Conservation (phyloP, 2,329 filamentous ascomycete species). For the Fusarium aywerte region DNA sequence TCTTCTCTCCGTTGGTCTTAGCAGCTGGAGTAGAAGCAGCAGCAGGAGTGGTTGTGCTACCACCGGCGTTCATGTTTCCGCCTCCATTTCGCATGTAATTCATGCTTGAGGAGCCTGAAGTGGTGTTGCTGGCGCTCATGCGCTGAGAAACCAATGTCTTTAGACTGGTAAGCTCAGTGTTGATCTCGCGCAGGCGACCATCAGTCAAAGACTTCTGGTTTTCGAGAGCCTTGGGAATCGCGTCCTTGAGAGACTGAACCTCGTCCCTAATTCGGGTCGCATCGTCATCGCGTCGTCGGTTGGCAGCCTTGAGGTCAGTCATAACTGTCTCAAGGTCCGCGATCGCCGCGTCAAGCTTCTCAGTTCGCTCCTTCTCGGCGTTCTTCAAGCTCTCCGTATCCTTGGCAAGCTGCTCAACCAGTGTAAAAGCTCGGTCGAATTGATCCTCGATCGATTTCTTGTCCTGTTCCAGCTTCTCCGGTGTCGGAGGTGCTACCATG, state of each 20-base stretch:
- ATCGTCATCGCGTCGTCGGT: conserved; percentile 86
- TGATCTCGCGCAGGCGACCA: conserved; percentile 82
- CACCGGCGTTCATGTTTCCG: too few relatives aligned
- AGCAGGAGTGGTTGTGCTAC: conserved; percentile 41
- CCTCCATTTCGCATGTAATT: conserved; percentile 44
- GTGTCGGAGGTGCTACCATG: conserved; percentile 90
- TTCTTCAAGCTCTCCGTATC: conserved; percentile 91
- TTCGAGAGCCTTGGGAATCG: conserved; percentile 88
- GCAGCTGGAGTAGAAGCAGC: conserved; percentile 43
- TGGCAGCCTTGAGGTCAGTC: conserved; percentile 81
- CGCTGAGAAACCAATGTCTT: conserved; percentile 83
- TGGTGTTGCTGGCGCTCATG: conserved; percentile 57
- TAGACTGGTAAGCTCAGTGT: conserved; percentile 87
- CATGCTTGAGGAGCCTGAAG: conserved; percentile 44
- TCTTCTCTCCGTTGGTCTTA: conserved; percentile 46
- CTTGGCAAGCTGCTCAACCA: conserved; percentile 90
- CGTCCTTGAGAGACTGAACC: conserved; percentile 81
- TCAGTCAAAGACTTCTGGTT: conserved; percentile 88
- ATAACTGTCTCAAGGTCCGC: conserved; percentile 87
- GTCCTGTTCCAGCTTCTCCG: conserved; percentile 92
- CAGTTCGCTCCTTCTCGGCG: conserved; percentile 84
- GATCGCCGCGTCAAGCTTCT: conserved; percentile 83
- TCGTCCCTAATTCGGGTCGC: conserved; percentile 87
- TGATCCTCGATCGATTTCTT: conserved; percentile 93
- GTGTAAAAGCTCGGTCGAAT: conserved; percentile 89